Evolutionary conservation across 192 early-diverging fungal genomes (phyloP).

Genomic region (Dispira simplex): DNA sequence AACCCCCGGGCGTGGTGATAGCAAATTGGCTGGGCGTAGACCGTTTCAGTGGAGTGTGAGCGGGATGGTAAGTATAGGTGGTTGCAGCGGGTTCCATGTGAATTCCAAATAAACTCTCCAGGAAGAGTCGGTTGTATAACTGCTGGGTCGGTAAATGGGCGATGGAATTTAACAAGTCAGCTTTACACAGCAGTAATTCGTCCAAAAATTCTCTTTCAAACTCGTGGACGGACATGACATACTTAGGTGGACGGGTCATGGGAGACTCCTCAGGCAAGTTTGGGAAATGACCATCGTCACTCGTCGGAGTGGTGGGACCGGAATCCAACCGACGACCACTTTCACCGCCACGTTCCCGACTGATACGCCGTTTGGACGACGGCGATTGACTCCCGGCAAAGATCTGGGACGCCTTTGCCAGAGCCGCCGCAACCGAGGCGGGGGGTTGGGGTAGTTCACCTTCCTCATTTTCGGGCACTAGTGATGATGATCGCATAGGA

Average conservation of each 20-base stretch:
- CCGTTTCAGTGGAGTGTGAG: conserved; percentile 4
- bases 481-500: conserved; percentile 2
- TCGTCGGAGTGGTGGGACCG: background rate
- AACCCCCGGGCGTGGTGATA: background rate
- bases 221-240: background rate
- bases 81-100: background rate
- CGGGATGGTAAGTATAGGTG: background rate
- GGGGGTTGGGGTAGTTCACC: background rate
- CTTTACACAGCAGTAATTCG: background rate
- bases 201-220: conserved; percentile 7
- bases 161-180: background rate
- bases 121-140: conserved; percentile 5
- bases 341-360: no score
- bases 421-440: background rate
- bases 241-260: background rate
- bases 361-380: background rate
- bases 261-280: background rate
- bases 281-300: background rate
- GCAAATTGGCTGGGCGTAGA: background rate
- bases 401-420: background rate
- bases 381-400: background rate
- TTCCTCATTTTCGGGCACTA: background rate
- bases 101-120: background rate
- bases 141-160: conserved; percentile 5
- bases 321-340: background rate